Conservation (phyloP, 176 grass and related monocot genomes). For the Panicum miliaceum region DNA sequence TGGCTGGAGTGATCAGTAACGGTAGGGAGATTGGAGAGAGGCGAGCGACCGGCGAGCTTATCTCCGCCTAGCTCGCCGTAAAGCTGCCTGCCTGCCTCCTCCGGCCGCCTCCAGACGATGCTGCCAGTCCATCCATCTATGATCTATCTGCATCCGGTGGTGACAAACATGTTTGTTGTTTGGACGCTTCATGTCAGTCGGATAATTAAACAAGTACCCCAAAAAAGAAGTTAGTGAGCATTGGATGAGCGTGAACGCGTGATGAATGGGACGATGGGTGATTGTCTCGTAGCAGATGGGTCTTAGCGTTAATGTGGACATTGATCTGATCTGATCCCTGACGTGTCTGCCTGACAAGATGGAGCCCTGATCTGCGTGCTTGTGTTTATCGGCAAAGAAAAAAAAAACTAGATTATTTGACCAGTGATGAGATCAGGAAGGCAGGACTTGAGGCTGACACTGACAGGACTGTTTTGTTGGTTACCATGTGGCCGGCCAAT, state of each 20-base stretch:
- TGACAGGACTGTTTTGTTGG: no score
- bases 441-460: no score
- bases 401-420: no score
- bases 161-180: background rate
- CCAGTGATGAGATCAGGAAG: no score
- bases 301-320: background rate
- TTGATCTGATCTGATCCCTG: background rate
- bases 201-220: background rate
- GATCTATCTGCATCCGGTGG: background rate
- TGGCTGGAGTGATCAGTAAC: background rate
- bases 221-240: background rate
- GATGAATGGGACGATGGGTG: background rate
- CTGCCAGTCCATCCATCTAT: background rate
- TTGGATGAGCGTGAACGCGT: background rate
- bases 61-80: slow-evolving; percentile 42
- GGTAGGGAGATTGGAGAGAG: background rate
- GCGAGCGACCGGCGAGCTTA: slow-evolving; percentile 44
- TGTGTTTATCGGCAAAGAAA: background rate
- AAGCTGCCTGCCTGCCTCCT: background rate
- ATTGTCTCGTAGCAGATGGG: background rate
- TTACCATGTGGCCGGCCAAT: no score
- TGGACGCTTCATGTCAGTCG: background rate
- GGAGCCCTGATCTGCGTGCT: no score
- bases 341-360: background rate
- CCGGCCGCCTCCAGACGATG: background rate